phyloP scores from a whole-genome alignment of 225 moss, liverwort and hornwort genomes.

The Lunularia cruciata region DNA sequence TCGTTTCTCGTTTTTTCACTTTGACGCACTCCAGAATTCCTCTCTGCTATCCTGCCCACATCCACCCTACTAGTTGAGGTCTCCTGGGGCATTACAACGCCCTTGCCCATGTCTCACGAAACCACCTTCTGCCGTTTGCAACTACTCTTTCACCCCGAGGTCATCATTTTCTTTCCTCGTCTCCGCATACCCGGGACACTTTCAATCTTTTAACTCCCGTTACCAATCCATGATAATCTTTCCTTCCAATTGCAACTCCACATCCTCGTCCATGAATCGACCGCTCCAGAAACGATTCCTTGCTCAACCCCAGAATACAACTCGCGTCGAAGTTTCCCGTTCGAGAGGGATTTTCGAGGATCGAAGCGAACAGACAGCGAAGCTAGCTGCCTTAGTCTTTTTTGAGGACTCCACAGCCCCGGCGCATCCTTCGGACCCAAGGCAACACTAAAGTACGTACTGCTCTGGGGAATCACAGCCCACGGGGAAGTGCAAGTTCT shows the following conservation, averaged over 20 bases:
- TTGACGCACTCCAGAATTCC: conserved; percentile 11
- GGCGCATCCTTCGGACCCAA: background rate
- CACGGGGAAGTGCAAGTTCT: background rate
- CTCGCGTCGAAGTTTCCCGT: no score
- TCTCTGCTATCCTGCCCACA: conserved; percentile 13
- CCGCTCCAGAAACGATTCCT: no score
- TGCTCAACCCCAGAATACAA: no score
- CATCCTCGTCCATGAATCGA: conserved; percentile 44
- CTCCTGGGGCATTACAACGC: conserved; percentile 33
- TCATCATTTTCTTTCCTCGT: background rate
- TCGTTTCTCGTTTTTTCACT: conserved; percentile 17
- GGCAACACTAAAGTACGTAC: background rate
- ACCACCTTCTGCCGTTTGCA: background rate
- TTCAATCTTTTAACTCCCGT: background rate
- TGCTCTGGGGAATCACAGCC: no score
- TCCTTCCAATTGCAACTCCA: conserved; percentile 44
- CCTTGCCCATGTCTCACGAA: conserved; percentile 33
- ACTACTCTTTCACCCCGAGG: background rate
- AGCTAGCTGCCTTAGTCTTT: no score
- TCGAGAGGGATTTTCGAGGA: no score
- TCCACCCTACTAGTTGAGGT: conserved; percentile 20
- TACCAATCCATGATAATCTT: conserved; percentile 40
- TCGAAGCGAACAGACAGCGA: no score
- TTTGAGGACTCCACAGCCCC: no score
- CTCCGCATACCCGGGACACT: background rate